These are phyloP conservation scores for Narthecium ossifragum DNA, from an alignment of 106 monocot genomes.

Conservation along the genomic window DNA sequence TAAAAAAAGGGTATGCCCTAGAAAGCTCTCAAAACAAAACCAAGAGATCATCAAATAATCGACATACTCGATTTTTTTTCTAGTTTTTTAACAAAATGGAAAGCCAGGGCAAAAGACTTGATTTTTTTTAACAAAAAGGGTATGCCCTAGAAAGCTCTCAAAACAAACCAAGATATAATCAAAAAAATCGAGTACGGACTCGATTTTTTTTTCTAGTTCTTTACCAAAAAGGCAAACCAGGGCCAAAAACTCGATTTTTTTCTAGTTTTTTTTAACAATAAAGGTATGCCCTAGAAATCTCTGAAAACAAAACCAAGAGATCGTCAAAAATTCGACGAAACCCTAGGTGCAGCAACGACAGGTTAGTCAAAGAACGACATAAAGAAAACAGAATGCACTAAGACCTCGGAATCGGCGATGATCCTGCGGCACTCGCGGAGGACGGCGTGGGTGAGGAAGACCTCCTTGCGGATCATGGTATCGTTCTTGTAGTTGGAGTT, in stretches of 20 bases:
- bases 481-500: slow-evolving; percentile 99
- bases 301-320: not conserved
- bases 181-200: too few relatives aligned
- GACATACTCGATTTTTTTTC: too few relatives aligned
- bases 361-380: not conserved
- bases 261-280: too few relatives aligned
- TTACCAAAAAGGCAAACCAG: too few relatives aligned
- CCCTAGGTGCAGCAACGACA: not conserved
- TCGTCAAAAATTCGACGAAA: not conserved
- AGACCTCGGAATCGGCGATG: slow-evolving; percentile 82
- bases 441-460: slow-evolving; percentile 83
- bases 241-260: too few relatives aligned
- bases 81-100: not conserved
- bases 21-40: too few relatives aligned
- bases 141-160: not conserved
- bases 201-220: too few relatives aligned
- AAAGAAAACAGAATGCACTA: not conserved
- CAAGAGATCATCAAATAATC: too few relatives aligned
- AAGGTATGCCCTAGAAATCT: not conserved
- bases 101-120: not conserved
- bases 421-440: slow-evolving; percentile 91
- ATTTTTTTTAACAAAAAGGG: not conserved
- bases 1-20: too few relatives aligned
- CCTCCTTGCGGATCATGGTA: slow-evolving; percentile 99
- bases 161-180: not conserved